A percentile compares a stretch with the other conserved stretches of the same genome.
Conservation (phyloP, 805 yeast species). For the Candida dajiaensis region DNA sequence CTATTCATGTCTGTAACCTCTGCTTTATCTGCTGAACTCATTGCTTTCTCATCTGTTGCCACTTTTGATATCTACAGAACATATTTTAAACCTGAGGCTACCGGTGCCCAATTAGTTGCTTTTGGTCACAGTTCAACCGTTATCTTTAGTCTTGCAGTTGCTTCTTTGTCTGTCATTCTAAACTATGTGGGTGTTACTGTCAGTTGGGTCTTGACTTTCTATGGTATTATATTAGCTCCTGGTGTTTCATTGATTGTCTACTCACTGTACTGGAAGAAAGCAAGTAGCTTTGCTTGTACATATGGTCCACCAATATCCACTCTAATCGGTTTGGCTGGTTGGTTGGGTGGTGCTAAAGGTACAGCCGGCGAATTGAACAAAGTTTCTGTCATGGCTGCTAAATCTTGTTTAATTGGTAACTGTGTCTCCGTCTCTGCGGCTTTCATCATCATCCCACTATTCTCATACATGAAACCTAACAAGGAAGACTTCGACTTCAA, state of each 20-base stretch:
- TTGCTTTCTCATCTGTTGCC: constrained; percentile 74
- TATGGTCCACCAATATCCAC: constrained; percentile 25
- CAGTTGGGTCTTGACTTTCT: constrained; percentile 35
- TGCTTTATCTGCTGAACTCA: constrained; percentile 81
- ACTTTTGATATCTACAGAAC: constrained; percentile 78
- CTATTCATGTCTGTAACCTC: constrained; percentile 85
- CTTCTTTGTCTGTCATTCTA: constrained; percentile 31
- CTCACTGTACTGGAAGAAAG: constrained; percentile 28
- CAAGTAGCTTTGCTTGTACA: constrained; percentile 10
- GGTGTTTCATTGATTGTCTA: constrained; percentile 30
- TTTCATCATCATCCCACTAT: constrained; percentile 25
- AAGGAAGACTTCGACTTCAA: constrained; percentile 18
- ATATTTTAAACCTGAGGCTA: constrained; percentile 69
- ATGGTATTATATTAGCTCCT: constrained; percentile 35
- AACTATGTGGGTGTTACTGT: constrained; percentile 36
- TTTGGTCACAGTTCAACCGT: constrained; percentile 29
- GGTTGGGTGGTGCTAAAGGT: constrained; percentile 21
- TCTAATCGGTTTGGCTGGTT: constrained; percentile 17
- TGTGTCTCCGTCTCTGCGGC: constrained; percentile 18
- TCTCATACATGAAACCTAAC: constrained; percentile 27
- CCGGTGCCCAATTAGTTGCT: constrained; percentile 60
- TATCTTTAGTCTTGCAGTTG: constrained; percentile 35
- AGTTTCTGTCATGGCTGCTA: constrained; percentile 12
- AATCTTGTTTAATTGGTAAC: constrained; percentile 18
- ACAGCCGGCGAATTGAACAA: constrained; percentile 18